Base-by-base conservation (phyloP, 371 early-diverging fungal species). In the Zancudomyces culisetae region DNA sequence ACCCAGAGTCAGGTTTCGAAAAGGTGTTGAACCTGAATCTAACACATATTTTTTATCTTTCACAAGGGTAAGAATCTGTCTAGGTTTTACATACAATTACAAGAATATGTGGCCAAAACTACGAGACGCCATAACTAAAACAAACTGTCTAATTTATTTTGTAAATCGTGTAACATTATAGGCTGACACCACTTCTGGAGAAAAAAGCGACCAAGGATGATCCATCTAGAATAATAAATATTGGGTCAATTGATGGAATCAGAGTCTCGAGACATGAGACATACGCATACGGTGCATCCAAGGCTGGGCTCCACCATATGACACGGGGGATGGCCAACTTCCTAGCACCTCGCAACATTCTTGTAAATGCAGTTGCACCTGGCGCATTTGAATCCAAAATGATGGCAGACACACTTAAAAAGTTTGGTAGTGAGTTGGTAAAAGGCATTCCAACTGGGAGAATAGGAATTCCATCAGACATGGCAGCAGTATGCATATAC, bases 301-400 rank as follows among this genome's bases (percentile, higher is more conserved):
- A 87, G 60, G 85, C 87, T 1, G 86, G 83, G 1, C 62, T 85
- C 24, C 85, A 85, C 57, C 85, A 84, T 45, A 55, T 87, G 60
- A 77, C 79, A 0, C 66, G 75, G 20, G 78, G 79, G 41, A 63
- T 86, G 58, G 82, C 84, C 1, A 70, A 68, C 12, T 76, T 77
- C 35, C 57, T 87, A 41, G 83, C 77, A 21, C 48, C 51, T 51
- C 70, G 75, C 22, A 56, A 74, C 52, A 81, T 94, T 52, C 74
- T 83, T 18, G 85, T 85, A 24, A 94, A 92, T 56, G 86, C 87
- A 6, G 75, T 92, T 53, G 91, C 92, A 0, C 90, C 93, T 0
- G 92, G 93, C 0, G 73, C 85, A 3, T 94, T 89, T 65, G 77
- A 80, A 49, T 80, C 80, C 50, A 83, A 82, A 58, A 93, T 93